A percentile compares a stretch with the other conserved stretches of the same genome.
phyloP scores from a whole-genome alignment of 352 stramenopile genomes.

The Pythium diclinum region DNA sequence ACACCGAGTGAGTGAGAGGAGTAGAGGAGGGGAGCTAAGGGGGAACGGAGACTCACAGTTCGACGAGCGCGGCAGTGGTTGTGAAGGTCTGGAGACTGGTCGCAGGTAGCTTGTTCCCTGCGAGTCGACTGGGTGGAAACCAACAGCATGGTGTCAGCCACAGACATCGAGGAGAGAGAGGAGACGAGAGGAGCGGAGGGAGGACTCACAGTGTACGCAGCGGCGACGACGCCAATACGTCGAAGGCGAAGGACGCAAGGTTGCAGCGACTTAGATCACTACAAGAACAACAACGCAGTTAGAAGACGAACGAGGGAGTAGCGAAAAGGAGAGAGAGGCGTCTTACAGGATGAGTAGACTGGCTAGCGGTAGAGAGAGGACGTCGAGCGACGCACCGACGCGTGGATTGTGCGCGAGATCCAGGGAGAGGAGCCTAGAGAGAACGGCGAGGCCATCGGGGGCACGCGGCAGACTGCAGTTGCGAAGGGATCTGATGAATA shows the following conservation, averaged over 20 bases:
- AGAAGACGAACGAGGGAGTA: neutral
- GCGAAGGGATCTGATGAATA: constrained; percentile 1
- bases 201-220: constrained; percentile 12
- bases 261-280: constrained; percentile 2
- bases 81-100: constrained; percentile 2
- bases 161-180: neutral
- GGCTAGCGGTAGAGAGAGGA: neutral
- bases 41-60: constrained; percentile 1
- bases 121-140: neutral
- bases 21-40: neutral
- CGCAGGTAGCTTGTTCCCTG: neutral
- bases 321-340: neutral
- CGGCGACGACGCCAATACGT: neutral
- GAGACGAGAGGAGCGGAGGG: neutral
- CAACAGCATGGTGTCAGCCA: neutral
- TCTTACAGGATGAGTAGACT: constrained; percentile 7
- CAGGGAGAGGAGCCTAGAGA: neutral
- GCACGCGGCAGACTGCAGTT: constrained; percentile 2
- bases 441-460: neutral
- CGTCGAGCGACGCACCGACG: neutral
- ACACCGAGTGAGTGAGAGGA: neutral
- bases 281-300: neutral
- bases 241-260: constrained; percentile 4
- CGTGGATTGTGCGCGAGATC: constrained; percentile 9
- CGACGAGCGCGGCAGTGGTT: neutral